Percentiles rank a stretch among this genome's conserved stretches.
Evolutionary conservation across 352 stramenopile genomes (phyloP).

Genomic region (Blastocystis sp.): DNA sequence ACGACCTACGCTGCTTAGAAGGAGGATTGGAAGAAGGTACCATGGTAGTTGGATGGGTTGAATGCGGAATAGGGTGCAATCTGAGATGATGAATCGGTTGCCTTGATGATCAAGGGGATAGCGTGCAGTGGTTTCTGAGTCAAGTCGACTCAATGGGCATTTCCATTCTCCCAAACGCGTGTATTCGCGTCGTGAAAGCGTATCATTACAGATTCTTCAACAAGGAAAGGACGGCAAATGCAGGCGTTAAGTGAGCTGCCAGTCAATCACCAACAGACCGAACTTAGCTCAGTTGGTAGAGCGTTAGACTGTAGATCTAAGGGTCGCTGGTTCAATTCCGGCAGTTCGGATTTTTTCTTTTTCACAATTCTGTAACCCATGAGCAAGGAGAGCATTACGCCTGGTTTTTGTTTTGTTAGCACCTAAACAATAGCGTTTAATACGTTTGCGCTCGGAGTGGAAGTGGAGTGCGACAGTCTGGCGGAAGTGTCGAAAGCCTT

Average conservation of each 20-base stretch:
- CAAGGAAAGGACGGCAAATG: slow-evolving; percentile 12
- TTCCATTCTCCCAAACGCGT: too few relatives aligned
- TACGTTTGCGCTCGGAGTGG: slow-evolving; percentile 21
- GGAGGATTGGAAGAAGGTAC: neutral
- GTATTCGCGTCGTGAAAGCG: too few relatives aligned
- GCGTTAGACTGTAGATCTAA: too few relatives aligned
- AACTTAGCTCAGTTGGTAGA: neutral
- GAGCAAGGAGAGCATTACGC: slow-evolving; percentile 5
- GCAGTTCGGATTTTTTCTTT: too few relatives aligned
- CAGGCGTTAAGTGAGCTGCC: neutral
- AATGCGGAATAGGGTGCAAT: neutral
- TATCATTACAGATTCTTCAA: neutral
- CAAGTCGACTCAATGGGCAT: too few relatives aligned
- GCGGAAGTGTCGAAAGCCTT: slow-evolving; percentile 27
- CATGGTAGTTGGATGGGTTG: neutral
- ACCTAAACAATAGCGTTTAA: slow-evolving; percentile 17
- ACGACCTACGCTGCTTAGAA: slow-evolving; percentile 31
- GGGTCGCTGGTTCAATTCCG: too few relatives aligned
- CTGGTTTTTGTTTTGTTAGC: neutral
- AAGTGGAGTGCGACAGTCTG: slow-evolving; percentile 29
- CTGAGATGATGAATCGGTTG: neutral
- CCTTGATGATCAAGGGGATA: too few relatives aligned
- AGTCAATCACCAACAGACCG: neutral
- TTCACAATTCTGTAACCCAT: neutral
- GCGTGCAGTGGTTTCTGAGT: too few relatives aligned